Percentiles rank a stretch among this genome's conserved stretches.
phyloP scores from a whole-genome alignment of 2,329 filamentous ascomycete species.

The Talaromyces verruculosus region DNA sequence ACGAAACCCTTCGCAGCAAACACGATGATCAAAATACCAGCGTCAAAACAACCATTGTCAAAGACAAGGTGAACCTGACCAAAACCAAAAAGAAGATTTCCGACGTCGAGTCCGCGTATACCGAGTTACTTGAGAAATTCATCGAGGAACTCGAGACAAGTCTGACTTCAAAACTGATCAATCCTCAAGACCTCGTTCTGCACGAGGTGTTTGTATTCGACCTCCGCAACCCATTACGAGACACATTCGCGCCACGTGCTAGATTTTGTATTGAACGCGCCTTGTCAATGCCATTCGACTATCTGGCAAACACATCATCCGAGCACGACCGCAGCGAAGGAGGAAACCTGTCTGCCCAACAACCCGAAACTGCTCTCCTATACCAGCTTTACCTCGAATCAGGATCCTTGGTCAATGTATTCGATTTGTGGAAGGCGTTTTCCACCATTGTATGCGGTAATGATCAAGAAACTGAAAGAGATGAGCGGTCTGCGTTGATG shows the following conservation, averaged over 20 bases:
- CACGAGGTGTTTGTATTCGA: constrained; percentile 61
- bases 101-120: constrained; percentile 56
- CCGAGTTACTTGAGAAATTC: constrained; percentile 52
- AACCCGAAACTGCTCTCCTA: constrained; percentile 60
- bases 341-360: constrained; percentile 48
- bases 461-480: constrained; percentile 26
- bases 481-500: constrained; percentile 54
- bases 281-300: constrained; percentile 59
- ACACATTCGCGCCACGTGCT: constrained; percentile 59
- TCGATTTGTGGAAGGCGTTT: constrained; percentile 63
- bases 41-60: constrained; percentile 58
- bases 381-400: constrained; percentile 66
- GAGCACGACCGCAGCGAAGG: constrained; percentile 39
- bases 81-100: constrained; percentile 57
- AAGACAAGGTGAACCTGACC: constrained; percentile 59
- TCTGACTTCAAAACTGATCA: constrained; percentile 48
- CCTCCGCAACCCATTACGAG: constrained; percentile 56
- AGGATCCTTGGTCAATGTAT: constrained; percentile 60
- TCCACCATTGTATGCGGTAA: constrained; percentile 51
- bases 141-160: constrained; percentile 48
- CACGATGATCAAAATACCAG: constrained; percentile 66
- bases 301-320: constrained; percentile 50
- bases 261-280: constrained; percentile 61
- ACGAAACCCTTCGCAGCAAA: constrained; percentile 65
- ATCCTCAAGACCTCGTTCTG: constrained; percentile 53